Evolutionary conservation across 495 filamentous ascomycete species (phyloP), one percentile per base, ranked within the genome.

Genomic region (Podospora pseudoanserina): DNA sequence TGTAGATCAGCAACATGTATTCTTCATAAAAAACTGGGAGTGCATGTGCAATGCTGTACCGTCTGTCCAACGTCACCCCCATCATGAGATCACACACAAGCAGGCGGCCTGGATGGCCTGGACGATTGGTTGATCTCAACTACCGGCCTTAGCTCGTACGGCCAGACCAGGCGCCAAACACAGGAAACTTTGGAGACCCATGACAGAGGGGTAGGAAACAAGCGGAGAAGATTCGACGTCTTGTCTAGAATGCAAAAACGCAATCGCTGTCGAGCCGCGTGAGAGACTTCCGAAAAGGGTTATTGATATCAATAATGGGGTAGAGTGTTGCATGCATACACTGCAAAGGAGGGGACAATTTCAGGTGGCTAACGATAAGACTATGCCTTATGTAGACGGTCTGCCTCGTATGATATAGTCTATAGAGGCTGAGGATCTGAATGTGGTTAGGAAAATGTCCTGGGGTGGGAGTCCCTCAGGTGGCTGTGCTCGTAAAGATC

Each of bases 1-100:
- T 72, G 71, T 76, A 73, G 69, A 75, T 59, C 70, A 71, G 55
- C 63, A 71, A 71, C 62, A 19, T 55, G 61, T 60, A 49, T 63
- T 67, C 28, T 67, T 49, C 28, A 39, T 56, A 27, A 32, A 19
- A 30, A 27, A n/a, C 32, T 27, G 65, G 55, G 28, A 65, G 26
- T 59, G 56, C n/a, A 18, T 59, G 56, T 59, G 19, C 56, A 9
- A 26, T 59, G 39, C 39, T 16, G 9, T 18, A 49, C 39, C 39
- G 13, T 16, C 13, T 49, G 39, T 18, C 39, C 39, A 16, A 49
- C 39, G 39, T 49, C 39, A 49, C 39, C 34, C 11, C 5, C 34
- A 3, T 23, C 23, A 23, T 23, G 23, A 39, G 34, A 39, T 39
- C 34, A 11, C 34, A 39, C 34, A 3, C 34, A 39, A 39, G 34